Evolutionary conservation across 345 rosid species (phyloP).

Genomic region (Eucalyptus pauciflora): DNA sequence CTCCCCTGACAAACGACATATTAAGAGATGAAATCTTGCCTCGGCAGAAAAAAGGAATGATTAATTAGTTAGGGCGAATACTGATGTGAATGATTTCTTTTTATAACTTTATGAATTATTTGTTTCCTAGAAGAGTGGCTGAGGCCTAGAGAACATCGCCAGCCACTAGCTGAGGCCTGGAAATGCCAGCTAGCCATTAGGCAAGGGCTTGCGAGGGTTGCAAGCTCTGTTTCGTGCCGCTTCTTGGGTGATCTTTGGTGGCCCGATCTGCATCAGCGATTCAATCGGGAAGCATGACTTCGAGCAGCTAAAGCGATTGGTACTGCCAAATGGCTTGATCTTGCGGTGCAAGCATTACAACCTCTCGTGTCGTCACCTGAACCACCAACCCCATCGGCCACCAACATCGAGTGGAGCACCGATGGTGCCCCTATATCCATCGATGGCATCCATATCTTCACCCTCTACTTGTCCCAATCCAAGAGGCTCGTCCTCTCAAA

Average conservation of each 20-base stretch:
- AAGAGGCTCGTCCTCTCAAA: slow-evolving; percentile 52
- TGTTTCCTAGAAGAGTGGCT: not conserved
- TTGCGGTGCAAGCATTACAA: slow-evolving; percentile 71
- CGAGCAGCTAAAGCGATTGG: slow-evolving; percentile 41
- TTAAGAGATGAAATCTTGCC: not conserved
- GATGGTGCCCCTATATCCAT: slow-evolving; percentile 53
- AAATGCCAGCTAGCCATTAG: not conserved
- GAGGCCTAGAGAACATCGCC: not conserved
- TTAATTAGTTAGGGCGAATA: not conserved
- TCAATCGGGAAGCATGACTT: slow-evolving; percentile 69
- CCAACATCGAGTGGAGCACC: slow-evolving; percentile 58
- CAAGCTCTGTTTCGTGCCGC: slow-evolving; percentile 87
- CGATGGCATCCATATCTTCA: slow-evolving; percentile 39
- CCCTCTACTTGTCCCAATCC: slow-evolving; percentile 50
- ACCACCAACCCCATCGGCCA: slow-evolving; percentile 29
- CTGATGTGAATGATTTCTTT: not conserved
- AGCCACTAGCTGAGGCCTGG: not conserved
- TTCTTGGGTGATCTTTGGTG: slow-evolving; percentile 79
- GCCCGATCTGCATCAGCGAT: slow-evolving; percentile 72
- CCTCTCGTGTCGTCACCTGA: slow-evolving; percentile 41
- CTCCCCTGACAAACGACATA: not conserved
- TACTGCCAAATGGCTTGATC: slow-evolving; percentile 60
- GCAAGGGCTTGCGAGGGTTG: not conserved
- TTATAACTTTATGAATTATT: not conserved
- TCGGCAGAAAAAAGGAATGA: not conserved